Evolutionary conservation across 169 alveolate genomes (phyloP), one percentile per base, ranked within the genome.

Genomic region (Eimeria acervulina): DNA sequence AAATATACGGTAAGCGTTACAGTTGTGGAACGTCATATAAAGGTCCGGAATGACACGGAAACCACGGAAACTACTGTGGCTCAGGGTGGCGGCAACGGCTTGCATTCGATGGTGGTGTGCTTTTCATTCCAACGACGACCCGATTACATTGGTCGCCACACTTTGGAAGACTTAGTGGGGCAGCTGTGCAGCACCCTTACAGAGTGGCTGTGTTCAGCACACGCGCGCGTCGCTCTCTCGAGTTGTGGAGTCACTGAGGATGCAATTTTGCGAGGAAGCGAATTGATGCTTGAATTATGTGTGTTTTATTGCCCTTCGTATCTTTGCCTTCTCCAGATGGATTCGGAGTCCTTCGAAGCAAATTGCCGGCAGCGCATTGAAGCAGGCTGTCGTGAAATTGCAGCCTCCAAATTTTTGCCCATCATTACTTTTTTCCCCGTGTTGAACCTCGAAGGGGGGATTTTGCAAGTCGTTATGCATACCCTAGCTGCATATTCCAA

Each of bases 291-390:
- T 59, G 94, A 87, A 47, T n/a, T 87, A 38, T 87, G 31, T 63
- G 94, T 87, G n/a, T 87, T 87, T 15, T 87, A 87, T 40, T 83
- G 74, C 52, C 42, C 72, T 55, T 61, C 94, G 23, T 87, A 33
- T 42, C 36, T 74, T 17, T 17, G 66, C 44, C 63, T 40, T 81
- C 61, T 87, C 42, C 55, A 36, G 33, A 52, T 17, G 40, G 80
- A 59, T 33, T 31, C 52, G 51, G 40, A 87, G 44, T 40, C 52
- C 26, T 87, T 61, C 63, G 94, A 87, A 36, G 83, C 55, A 87
- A 36, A 23, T 4, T 87, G 94, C 94, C 66, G 10, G 40, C 78
- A 38, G 44, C 59, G 83, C 59, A 38, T 87, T 19, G 66, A 26
- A 21, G 66, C 78, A 61, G 94, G 63, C 26, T 87, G 59, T 36